phyloP scores from a whole-genome alignment of 495 filamentous ascomycete species.

The Aspergillus sclerotiicarbonarius region DNA sequence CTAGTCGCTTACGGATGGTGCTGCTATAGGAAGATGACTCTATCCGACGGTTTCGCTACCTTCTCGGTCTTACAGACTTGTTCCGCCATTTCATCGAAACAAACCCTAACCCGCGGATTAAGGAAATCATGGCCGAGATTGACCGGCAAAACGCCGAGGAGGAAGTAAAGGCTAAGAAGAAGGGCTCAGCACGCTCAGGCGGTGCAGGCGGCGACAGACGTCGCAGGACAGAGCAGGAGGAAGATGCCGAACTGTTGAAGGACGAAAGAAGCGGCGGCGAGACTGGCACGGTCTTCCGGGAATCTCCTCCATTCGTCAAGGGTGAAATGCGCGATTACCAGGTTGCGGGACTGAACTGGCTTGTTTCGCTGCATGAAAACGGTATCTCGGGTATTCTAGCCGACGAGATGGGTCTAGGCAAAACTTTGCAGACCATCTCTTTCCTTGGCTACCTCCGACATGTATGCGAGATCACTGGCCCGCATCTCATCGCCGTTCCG shows the following conservation, averaged over 20 bases:
- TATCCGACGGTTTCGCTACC: constrained; percentile 90
- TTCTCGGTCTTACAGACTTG: constrained; percentile 92
- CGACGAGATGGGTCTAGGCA: constrained; percentile 96
- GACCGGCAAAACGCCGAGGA: constrained; percentile 84
- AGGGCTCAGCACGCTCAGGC: constrained; percentile 71
- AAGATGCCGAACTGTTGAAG: constrained; percentile 91
- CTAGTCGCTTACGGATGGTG: constrained; percentile 1
- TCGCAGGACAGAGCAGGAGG: constrained; percentile 92
- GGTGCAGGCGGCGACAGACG: constrained; percentile 79
- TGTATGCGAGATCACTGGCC: constrained; percentile 80
- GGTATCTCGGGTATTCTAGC: constrained; percentile 97
- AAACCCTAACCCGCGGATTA: constrained; percentile 88
- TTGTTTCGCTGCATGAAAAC: constrained; percentile 97
- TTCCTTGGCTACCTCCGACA: constrained; percentile 94
- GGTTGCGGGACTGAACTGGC: constrained; percentile 91
- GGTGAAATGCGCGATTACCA: constrained; percentile 94
- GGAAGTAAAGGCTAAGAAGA: constrained; percentile 66
- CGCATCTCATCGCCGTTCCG: constrained; percentile 91
- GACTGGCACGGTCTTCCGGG: constrained; percentile 84
- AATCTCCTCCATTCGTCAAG: constrained; percentile 87
- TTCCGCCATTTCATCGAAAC: constrained; percentile 99
- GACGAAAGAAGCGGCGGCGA: constrained; percentile 86
- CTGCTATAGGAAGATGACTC: constrained; percentile 82
- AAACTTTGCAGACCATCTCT: constrained; percentile 87
- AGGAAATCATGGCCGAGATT: constrained; percentile 89